Evolutionary conservation across 495 filamentous ascomycete species (phyloP).

Genomic region (Lophiotrema nucula): DNA sequence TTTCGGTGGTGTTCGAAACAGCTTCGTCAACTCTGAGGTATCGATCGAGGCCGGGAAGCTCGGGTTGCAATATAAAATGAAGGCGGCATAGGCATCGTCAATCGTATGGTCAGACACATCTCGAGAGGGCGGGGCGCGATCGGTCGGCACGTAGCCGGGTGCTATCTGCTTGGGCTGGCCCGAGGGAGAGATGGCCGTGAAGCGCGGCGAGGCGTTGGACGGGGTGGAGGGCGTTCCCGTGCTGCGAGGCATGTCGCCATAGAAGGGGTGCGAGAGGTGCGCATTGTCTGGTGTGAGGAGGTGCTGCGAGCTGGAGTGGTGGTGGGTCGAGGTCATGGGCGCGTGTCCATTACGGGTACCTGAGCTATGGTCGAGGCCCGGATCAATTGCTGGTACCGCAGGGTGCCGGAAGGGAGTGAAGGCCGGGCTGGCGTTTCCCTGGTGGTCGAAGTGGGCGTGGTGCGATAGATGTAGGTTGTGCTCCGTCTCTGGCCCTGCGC

Average conservation of each 20-base stretch:
- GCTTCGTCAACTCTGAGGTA: slow-evolving; percentile 66
- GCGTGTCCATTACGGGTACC: slow-evolving; percentile 32
- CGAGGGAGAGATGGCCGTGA: slow-evolving; percentile 30
- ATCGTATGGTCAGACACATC: slow-evolving; percentile 71
- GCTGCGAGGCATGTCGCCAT: slow-evolving; percentile 33
- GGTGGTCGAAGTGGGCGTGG: slow-evolving; percentile 32
- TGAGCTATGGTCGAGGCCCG: slow-evolving; percentile 30
- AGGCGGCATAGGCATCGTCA: slow-evolving; percentile 82
- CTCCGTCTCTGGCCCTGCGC: slow-evolving; percentile 31
- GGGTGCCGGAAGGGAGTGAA: slow-evolving; percentile 33
- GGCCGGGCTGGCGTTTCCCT: slow-evolving; percentile 27
- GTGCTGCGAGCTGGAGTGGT: slow-evolving; percentile 19
- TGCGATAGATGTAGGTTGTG: slow-evolving; percentile 30
- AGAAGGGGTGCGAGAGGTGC: slow-evolving; percentile 30
- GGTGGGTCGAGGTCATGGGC: slow-evolving; percentile 30
- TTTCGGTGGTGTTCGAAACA: slow-evolving; percentile 80
- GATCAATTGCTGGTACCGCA: slow-evolving; percentile 31
- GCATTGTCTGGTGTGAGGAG: slow-evolving; percentile 30
- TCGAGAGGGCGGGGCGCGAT: slow-evolving; percentile 61
- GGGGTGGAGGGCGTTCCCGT: slow-evolving; percentile 33
- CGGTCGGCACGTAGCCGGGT: slow-evolving; percentile 29
- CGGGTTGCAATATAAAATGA: slow-evolving; percentile 79
- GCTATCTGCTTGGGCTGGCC: slow-evolving; percentile 28
- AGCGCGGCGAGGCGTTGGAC: slow-evolving; percentile 36
- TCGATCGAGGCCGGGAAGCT: slow-evolving; percentile 40